Conservation (phyloP, 1,284 basidiomycete species). For the Ceratobasidium sp. region DNA sequence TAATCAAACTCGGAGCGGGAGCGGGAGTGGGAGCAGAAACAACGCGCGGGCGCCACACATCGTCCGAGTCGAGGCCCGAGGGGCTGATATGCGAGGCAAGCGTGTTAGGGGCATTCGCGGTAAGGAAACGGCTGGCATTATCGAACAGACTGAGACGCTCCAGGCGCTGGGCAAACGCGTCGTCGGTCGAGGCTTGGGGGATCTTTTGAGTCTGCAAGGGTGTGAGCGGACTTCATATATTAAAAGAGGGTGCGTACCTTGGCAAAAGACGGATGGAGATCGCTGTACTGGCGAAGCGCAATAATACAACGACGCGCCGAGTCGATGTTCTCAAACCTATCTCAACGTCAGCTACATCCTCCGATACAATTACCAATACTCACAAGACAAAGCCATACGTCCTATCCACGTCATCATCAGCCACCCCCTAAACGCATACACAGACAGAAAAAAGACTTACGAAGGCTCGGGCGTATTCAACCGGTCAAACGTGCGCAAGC, state of each 20-base stretch:
- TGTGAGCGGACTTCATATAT: not conserved
- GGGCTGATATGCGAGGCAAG: not conserved
- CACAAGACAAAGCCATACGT: conserved; percentile 86
- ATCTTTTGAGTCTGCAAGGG: conserved; percentile 81
- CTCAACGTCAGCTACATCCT: not conserved
- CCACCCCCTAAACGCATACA: not conserved
- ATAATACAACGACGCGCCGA: conserved; percentile 78
- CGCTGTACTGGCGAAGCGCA: conserved; percentile 72
- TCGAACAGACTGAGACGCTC: conserved; percentile 40
- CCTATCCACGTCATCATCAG: conserved; percentile 57
- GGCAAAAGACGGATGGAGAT: conserved; percentile 81
- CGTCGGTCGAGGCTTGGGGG: conserved; percentile 56
- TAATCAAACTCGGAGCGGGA: not conserved
- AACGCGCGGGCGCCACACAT: conserved; percentile 11
- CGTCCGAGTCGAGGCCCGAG: not conserved
- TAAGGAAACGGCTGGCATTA: conserved; percentile 18
- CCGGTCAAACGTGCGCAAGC: conserved; percentile 75
- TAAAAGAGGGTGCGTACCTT: conserved; percentile 57
- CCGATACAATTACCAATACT: conserved; percentile 53
- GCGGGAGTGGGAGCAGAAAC: not conserved
- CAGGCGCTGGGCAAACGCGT: conserved; percentile 34
- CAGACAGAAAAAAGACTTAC: conserved; percentile 53
- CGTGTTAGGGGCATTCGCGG: not conserved
- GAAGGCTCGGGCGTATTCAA: conserved; percentile 58
- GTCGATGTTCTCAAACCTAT: conserved; percentile 72